Conservation (phyloP, 495 filamentous ascomycete species). For the Massariosphaeria phaeospora region DNA sequence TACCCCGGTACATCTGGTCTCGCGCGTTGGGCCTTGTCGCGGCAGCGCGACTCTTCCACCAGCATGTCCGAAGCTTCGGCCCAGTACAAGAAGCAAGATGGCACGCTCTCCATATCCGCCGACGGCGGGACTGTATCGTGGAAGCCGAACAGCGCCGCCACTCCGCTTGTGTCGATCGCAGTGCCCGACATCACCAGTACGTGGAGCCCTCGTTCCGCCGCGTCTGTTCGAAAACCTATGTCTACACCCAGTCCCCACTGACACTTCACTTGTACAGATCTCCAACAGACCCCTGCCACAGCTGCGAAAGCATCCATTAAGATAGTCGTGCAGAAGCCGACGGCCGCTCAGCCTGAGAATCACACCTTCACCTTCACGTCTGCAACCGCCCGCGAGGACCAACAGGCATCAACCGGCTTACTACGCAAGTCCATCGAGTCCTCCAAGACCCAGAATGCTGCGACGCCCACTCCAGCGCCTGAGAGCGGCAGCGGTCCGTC, state of each 20-base stretch:
- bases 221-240: too few relatives aligned
- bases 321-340: constrained; percentile 64
- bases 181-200: constrained; percentile 60
- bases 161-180: constrained; percentile 60
- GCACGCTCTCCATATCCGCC: constrained; percentile 63
- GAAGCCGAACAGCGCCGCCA: constrained; percentile 59
- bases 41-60: too few relatives aligned
- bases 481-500: constrained; percentile 45
- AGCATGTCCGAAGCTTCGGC: constrained; percentile 57
- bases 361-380: constrained; percentile 88
- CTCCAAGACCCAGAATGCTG: constrained; percentile 52
- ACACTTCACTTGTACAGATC: constrained; percentile 50
- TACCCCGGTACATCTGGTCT: too few relatives aligned
- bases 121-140: constrained; percentile 71
- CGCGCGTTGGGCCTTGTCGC: too few relatives aligned
- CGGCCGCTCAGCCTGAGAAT: constrained; percentile 53
- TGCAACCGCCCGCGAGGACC: constrained; percentile 69
- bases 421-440: constrained; percentile 72
- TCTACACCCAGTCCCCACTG: too few relatives aligned
- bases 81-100: constrained; percentile 95
- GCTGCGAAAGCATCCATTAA: constrained; percentile 86
- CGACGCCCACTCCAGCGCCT: constrained; percentile 35
- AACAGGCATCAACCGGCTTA: constrained; percentile 73
- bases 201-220: too few relatives aligned
- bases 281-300: constrained; percentile 84